phyloP scores from a whole-genome alignment of 2,329 filamentous ascomycete species.

The Epichloe baconii region DNA sequence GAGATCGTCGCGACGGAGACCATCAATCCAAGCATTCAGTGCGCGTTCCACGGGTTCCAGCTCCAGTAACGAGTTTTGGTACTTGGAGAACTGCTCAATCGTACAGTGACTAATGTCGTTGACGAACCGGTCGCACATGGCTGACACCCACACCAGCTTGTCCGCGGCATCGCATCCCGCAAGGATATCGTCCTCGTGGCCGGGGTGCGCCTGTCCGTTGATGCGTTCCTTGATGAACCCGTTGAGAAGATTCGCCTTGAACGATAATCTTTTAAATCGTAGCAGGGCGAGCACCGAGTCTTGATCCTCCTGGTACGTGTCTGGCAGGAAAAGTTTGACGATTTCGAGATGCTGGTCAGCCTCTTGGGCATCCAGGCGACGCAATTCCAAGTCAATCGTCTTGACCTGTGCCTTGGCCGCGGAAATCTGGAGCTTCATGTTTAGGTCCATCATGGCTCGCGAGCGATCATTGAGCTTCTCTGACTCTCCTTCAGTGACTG shows the following conservation, averaged over 20 bases:
- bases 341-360: conserved; percentile 80
- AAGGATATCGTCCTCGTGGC: conserved; percentile 67
- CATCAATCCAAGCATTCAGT: conserved; percentile 79
- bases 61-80: conserved; percentile 71
- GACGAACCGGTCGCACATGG: conserved; percentile 74
- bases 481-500: conserved; percentile 83
- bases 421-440: conserved; percentile 83
- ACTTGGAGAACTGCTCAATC: conserved; percentile 62
- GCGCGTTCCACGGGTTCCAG: conserved; percentile 84
- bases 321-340: conserved; percentile 77
- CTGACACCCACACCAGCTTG: conserved; percentile 71
- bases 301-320: conserved; percentile 65
- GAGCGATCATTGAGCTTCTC: conserved; percentile 81
- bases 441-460: conserved; percentile 91
- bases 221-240: conserved; percentile 69
- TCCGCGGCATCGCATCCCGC: conserved; percentile 70
- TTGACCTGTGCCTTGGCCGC: conserved; percentile 87
- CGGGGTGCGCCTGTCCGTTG: conserved; percentile 50
- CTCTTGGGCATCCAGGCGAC: conserved; percentile 78
- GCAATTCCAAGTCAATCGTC: conserved; percentile 82
- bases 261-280: conserved; percentile 73
- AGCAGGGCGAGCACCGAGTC: conserved; percentile 83
- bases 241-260: conserved; percentile 73
- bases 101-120: conserved; percentile 69
- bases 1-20: conserved; percentile 68